Base-by-base conservation (phyloP, 2,329 filamentous ascomycete genomes). In the Neofusicoccum cordaticola region DNA sequence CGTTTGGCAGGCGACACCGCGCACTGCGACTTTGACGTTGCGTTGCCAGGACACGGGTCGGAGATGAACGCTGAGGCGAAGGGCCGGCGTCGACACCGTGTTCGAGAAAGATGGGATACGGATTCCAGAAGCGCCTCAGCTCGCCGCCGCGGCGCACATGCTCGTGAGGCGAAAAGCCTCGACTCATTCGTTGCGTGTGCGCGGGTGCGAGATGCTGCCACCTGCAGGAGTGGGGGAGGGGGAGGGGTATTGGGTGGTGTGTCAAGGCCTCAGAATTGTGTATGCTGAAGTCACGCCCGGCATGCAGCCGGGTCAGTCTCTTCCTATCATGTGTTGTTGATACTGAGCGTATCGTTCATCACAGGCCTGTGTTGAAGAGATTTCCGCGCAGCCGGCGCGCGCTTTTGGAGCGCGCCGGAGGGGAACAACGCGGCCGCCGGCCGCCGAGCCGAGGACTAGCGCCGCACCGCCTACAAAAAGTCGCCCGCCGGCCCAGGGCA, bases 261-360 rank as follows among this genome's bases (percentile, higher is more conserved):
- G 39, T 60, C 27, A 27, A 37, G 73, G 74, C 74, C 74, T 76
- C 74, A 75, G 74, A 74, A 70, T 64, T 47, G 66, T 69, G 68
- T 68, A 66, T 69, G 64, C 67, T 76, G 71, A 75, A 71, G 74
- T 76, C 74, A 76, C 69, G 71, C 72, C 67, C 71, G 66, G 69
- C 71, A 58, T 19, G 27, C 31, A 35, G 71, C 71, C 69, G 67
- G 68, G 71, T 77, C 74, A 76, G 72, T 73, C 75, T 77, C 75
- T 77, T 77, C 75, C 75, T 77, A 77, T 77, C 72, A 75, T 72
- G 67, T 69, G 62, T 67, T 69, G 66, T 66, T 67, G 58, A 63
- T 61, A 64, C 62, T 72, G 17, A 35, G 41, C 52, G 64, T 62
- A 66, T 63, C 65, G 64, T 69, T 77, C 75, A 76, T 77, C 75